Evolutionary conservation across 1,139 yeast genomes (phyloP).

Genomic region (Spathaspora sp.): DNA sequence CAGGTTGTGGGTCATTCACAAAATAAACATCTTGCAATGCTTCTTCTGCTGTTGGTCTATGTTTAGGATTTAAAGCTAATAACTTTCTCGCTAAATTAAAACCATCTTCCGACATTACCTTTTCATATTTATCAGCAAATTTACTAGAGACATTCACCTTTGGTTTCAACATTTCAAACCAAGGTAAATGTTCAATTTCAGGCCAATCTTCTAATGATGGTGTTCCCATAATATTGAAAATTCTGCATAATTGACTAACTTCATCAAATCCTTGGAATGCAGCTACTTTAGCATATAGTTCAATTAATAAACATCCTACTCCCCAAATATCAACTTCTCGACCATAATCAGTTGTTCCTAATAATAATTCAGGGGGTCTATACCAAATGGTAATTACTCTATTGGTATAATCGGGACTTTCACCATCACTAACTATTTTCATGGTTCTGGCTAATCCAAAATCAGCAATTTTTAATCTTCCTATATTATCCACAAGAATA

Average conservation of each 20-base stretch:
- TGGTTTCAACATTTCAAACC: constrained; percentile 87
- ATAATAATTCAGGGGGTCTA: constrained; percentile 88
- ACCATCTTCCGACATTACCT: constrained; percentile 53
- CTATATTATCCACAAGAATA: constrained; percentile 69
- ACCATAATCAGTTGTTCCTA: constrained; percentile 90
- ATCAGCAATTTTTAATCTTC: constrained; percentile 83
- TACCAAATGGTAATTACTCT: constrained; percentile 96
- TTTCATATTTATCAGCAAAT: constrained; percentile 49
- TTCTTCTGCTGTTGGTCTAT: constrained; percentile 79
- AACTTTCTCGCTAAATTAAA: constrained; percentile 65
- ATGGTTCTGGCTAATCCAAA: constrained; percentile 89
- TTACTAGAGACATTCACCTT: constrained; percentile 41
- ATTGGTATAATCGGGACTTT: constrained; percentile 79
- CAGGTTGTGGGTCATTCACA: constrained; percentile 62
- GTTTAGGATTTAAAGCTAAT: constrained; percentile 65
- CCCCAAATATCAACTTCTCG: constrained; percentile 97
- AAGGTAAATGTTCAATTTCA: constrained; percentile 69
- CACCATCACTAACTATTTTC: constrained; percentile 52
- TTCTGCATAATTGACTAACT: constrained; percentile 73
- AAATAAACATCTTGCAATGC: constrained; percentile 84
- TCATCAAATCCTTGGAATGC: constrained; percentile 89
- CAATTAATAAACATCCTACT: constrained; percentile 86
- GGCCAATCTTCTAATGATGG: constrained; percentile 83
- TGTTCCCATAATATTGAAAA: constrained; percentile 84
- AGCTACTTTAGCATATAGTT: constrained; percentile 72